phyloP scores from a whole-genome alignment of 257 asterid genomes.

The Petrea volubilis region DNA sequence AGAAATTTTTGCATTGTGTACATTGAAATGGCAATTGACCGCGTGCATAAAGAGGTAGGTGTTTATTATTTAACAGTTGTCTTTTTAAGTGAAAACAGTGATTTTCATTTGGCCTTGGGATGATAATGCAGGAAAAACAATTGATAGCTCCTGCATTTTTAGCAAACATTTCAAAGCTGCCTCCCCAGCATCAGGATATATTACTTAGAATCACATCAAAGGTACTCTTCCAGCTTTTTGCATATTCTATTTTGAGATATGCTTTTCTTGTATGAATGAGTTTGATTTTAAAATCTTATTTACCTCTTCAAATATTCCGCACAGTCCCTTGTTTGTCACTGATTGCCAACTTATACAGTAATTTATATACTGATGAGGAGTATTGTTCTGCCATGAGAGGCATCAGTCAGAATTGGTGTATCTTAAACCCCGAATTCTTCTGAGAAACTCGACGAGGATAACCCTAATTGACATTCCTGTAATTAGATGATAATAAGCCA shows the following conservation, averaged over 20 bases:
- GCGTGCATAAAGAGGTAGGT: conserved; percentile 70
- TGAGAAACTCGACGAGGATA: conserved; percentile 10
- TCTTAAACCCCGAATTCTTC: conserved; percentile 7
- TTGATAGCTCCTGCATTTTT: conserved; percentile 65
- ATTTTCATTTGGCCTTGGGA: conserved; percentile 18
- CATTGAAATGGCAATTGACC: conserved; percentile 92
- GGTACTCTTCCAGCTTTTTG: conserved; percentile 43
- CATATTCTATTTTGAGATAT: conserved; percentile 12
- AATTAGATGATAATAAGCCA: conserved; percentile 19
- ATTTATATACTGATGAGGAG: neutral
- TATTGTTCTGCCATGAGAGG: neutral
- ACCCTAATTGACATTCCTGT: neutral
- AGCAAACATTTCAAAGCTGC: conserved; percentile 68
- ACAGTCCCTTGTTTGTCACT: neutral
- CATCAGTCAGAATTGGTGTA: neutral
- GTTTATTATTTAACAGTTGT: conserved; percentile 21
- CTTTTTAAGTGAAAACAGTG: neutral
- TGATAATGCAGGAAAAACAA: conserved; percentile 73
- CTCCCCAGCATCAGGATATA: conserved; percentile 86
- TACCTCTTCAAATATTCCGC: conserved; percentile 10
- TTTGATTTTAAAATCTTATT: conserved; percentile 5
- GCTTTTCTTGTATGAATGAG: neutral
- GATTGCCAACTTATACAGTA: neutral
- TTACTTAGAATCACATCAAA: conserved; percentile 72
- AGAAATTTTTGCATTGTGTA: conserved; percentile 89